Percentiles rank a stretch among this genome's conserved stretches.
Evolutionary conservation across 2,329 filamentous ascomycete genomes (phyloP).

Genomic region (Scortechinia acanthostroma): DNA sequence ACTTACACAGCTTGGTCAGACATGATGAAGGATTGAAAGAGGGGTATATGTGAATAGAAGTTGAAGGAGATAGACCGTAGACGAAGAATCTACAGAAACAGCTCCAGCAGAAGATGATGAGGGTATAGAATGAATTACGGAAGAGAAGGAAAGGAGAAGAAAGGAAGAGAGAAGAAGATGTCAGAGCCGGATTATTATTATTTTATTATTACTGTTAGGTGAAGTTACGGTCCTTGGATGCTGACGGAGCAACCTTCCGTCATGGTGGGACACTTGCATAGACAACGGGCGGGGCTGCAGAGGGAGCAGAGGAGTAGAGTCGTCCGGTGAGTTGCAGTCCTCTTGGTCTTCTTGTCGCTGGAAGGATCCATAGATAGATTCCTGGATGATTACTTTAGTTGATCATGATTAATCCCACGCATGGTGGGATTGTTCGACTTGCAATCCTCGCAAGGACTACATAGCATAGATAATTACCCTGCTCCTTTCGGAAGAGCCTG

Average conservation of each 20-base stretch:
- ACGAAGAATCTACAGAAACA: not conserved
- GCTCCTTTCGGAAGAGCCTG: no score
- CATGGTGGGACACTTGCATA: not conserved
- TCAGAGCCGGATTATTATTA: no score
- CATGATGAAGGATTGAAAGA: no score
- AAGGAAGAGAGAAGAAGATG: not conserved
- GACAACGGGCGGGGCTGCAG: not conserved
- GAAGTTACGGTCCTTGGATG: not conserved
- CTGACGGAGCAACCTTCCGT: not conserved
- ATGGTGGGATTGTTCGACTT: no score
- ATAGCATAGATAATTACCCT: no score
- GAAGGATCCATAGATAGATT: no score
- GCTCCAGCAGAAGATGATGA: not conserved
- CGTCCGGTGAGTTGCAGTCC: not conserved
- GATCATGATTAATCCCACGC: no score
- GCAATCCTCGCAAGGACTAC: no score
- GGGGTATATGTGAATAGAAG: not conserved
- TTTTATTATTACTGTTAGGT: no score
- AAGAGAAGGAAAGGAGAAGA: not conserved
- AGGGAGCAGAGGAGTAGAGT: not conserved
- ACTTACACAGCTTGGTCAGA: constrained; percentile 1
- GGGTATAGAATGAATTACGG: not conserved
- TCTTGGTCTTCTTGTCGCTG: no score
- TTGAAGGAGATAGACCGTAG: not conserved
- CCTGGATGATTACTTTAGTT: no score